These are phyloP conservation scores for Vicia faba DNA, from an alignment of 306 rosid genomes.

Conservation along the genomic window DNA sequence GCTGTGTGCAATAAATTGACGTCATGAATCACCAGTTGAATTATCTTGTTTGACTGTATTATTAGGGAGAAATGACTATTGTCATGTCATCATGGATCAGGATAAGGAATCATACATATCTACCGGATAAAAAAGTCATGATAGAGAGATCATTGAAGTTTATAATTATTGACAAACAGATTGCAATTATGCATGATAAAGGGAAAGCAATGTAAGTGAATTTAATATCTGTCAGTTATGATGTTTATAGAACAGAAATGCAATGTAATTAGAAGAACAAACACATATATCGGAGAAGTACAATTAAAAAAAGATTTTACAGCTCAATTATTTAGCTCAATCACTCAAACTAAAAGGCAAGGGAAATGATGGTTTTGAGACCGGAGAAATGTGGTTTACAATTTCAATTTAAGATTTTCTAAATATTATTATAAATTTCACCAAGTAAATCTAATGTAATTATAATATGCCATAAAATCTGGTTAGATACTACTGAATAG, in stretches of 20 bases:
- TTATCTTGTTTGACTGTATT: conserved; percentile 4
- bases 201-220: background rate
- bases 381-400: too few relatives aligned
- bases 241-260: too few relatives aligned
- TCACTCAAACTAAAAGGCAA: too few relatives aligned
- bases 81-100: background rate
- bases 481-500: background rate
- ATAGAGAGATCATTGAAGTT: background rate
- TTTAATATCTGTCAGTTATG: background rate
- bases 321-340: too few relatives aligned
- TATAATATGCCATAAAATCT: conserved; percentile 7
- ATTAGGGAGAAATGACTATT: conserved; percentile 13
- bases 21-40: conserved; percentile 19
- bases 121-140: conserved; percentile 16
- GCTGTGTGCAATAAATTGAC: background rate
- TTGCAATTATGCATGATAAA: conserved; percentile 16
- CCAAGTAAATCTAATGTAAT: conserved; percentile 1
- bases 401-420: too few relatives aligned
- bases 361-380: too few relatives aligned
- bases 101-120: background rate
- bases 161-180: background rate
- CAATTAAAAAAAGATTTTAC: too few relatives aligned
- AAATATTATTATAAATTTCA: too few relatives aligned
- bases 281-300: too few relatives aligned
- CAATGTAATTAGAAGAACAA: too few relatives aligned